phyloP scores from a whole-genome alignment of 2,329 filamentous ascomycete genomes.

The Cadophora sp. region DNA sequence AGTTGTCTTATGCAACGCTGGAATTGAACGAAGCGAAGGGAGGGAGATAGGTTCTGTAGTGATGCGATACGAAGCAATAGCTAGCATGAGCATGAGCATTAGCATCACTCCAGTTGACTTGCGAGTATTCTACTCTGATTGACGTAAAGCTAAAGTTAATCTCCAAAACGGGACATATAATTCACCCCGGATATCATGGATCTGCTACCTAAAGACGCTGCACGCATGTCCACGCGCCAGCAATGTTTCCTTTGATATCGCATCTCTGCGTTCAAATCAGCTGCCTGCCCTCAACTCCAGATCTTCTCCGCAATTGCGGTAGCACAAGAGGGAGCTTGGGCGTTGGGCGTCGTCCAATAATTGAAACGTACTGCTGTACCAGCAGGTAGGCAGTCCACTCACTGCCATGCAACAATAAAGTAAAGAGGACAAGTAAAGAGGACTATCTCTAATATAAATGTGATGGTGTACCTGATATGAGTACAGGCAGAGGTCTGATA shows the following conservation, averaged over 20 bases:
- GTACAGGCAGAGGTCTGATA: background rate
- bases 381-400: background rate
- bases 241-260: background rate
- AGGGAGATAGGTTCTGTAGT: too few species aligned
- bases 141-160: conserved; percentile 3
- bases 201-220: background rate
- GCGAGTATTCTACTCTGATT: background rate
- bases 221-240: conserved; percentile 3
- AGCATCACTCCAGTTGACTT: background rate
- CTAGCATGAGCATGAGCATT: background rate
- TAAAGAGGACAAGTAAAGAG: background rate
- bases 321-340: background rate
- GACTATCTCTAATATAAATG: background rate
- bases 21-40: background rate
- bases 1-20: background rate
- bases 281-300: conserved; percentile 4
- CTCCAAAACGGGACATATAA: background rate
- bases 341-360: conserved; percentile 8
- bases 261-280: conserved; percentile 9
- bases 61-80: background rate
- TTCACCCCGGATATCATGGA: background rate
- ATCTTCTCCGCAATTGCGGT: conserved; percentile 8
- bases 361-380: background rate
- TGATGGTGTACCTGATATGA: background rate
- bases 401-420: background rate